Conservation (phyloP, 2,329 filamentous ascomycete species). For the Cercospora sesami region DNA sequence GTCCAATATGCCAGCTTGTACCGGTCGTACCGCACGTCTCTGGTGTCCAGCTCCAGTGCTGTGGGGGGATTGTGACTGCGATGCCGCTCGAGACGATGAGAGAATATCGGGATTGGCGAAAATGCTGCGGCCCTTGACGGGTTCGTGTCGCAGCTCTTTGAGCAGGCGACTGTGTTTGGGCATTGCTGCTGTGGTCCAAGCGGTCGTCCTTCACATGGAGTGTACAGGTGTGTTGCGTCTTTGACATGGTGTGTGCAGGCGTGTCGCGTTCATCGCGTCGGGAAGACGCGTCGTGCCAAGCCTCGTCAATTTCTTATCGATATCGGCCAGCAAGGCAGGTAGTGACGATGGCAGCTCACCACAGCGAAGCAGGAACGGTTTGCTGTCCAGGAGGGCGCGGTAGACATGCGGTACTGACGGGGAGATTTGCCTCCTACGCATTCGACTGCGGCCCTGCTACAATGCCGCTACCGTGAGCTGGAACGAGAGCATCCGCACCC, state of each 20-base stretch:
- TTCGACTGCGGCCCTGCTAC: neutral
- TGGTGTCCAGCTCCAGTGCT: slow-evolving; percentile 5
- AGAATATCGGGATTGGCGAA: slow-evolving; percentile 15
- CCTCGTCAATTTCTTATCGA: neutral
- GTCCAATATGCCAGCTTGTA: slow-evolving; percentile 15
- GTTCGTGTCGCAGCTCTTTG: slow-evolving; percentile 17
- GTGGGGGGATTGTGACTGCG: slow-evolving; percentile 4
- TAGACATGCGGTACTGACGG: neutral
- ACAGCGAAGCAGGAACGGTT: neutral
- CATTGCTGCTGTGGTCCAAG: neutral
- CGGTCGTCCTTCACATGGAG: neutral
- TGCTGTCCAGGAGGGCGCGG: neutral
- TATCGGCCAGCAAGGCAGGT: neutral
- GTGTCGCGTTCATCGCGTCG: neutral
- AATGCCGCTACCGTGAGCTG: neutral
- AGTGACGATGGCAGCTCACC: neutral
- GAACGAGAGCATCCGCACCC: neutral
- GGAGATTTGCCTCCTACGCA: neutral
- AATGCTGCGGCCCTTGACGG: slow-evolving; percentile 13
- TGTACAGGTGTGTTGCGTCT: neutral
- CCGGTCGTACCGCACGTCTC: slow-evolving; percentile 8
- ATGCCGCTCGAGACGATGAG: slow-evolving; percentile 7
- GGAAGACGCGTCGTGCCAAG: slow-evolving; percentile 1
- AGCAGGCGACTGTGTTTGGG: slow-evolving; percentile 13
- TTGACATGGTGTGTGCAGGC: neutral